Base-by-base conservation (phyloP, 768 basidiomycete genomes). In the Termitomyces sp. region DNA sequence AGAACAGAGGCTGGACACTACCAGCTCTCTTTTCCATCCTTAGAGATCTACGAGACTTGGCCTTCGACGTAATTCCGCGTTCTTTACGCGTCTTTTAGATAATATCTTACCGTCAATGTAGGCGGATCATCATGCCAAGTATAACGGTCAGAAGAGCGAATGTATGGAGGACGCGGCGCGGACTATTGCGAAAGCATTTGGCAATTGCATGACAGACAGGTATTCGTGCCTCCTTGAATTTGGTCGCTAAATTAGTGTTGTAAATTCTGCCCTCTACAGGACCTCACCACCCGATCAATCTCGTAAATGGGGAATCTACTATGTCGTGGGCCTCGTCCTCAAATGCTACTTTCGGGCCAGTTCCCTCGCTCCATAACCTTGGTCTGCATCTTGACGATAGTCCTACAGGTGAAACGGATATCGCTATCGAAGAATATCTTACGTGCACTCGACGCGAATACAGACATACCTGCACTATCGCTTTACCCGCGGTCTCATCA, bases 341-440 rank as follows among this genome's bases (percentile, higher is more conserved):
- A 98, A 98, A 71, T 90, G 86, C 49, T 98, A 98, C 74, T 98
- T 98, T 79, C 86, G 87, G 64, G 95, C 85, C 72, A 70, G 88
- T 78, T 44, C 55, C n/a, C 36, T 36, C 54, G 55, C 55, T 41
- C 8, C 47, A 20, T 49, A 31, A n/a, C 34, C 29, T 54, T 60
- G 26, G 41, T 47, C 37, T 54, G 52, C 26, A 39, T 48, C 1
- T 24, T 36, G 45, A 4, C 48, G 33, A 47, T 49, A 55, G 42
- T 54, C 37, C 20, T 13, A 37, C 53, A 96, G 95, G 85, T 98
- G 51, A 91, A 92, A 72, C 82, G 90, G 56, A 95, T 97, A 69
- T 91, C 92, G 1, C 76, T 98, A 16, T 87, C 93, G 20, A 93
- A 92, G 72, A 98, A 93, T 65, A 88, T 99, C 56, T 79, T 98